Evolutionary conservation across 768 basidiomycete genomes (phyloP).

Genomic region (Amanita rubescens): DNA sequence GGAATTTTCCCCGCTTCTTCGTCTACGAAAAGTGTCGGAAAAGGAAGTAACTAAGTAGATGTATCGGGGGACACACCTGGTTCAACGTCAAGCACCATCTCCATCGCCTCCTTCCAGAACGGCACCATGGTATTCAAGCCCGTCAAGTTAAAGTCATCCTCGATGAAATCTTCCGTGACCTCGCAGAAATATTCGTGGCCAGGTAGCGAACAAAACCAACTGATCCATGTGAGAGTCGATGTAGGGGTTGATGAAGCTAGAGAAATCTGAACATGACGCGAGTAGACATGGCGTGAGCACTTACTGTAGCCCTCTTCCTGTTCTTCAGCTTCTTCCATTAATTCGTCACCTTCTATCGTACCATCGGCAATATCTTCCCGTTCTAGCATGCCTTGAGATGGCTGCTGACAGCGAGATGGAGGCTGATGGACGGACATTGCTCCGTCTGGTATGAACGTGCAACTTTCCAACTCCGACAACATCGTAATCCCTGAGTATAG

Average conservation of each 20-base stretch:
- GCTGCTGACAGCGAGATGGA: slow-evolving; percentile 30
- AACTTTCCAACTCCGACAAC: slow-evolving; percentile 31
- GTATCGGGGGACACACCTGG: slow-evolving; percentile 62
- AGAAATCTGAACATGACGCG: slow-evolving; percentile 16
- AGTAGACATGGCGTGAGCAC: slow-evolving; percentile 27
- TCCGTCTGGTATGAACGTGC: slow-evolving; percentile 11
- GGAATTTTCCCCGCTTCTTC: slow-evolving; percentile 96
- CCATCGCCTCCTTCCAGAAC: slow-evolving; percentile 99
- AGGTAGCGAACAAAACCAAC: slow-evolving; percentile 92
- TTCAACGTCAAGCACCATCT: slow-evolving; percentile 99
- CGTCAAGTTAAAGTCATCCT: slow-evolving; percentile 98
- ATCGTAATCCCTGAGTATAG: neutral
- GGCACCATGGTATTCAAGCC: slow-evolving; percentile 94
- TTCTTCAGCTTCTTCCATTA: slow-evolving; percentile 79
- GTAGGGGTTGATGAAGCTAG: slow-evolving; percentile 72
- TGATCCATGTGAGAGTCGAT: slow-evolving; percentile 91
- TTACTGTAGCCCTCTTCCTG: slow-evolving; percentile 75
- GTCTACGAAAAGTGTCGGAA: slow-evolving; percentile 34
- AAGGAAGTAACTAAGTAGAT: neutral
- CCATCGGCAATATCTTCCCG: slow-evolving; percentile 60
- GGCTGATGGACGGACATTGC: slow-evolving; percentile 34
- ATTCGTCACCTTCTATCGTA: slow-evolving; percentile 59
- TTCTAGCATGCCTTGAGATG: slow-evolving; percentile 44
- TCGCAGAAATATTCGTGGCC: slow-evolving; percentile 98
- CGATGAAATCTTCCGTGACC: slow-evolving; percentile 97